phyloP scores from a whole-genome alignment of 2,329 filamentous ascomycete species.

The Penicillium glabrum region DNA sequence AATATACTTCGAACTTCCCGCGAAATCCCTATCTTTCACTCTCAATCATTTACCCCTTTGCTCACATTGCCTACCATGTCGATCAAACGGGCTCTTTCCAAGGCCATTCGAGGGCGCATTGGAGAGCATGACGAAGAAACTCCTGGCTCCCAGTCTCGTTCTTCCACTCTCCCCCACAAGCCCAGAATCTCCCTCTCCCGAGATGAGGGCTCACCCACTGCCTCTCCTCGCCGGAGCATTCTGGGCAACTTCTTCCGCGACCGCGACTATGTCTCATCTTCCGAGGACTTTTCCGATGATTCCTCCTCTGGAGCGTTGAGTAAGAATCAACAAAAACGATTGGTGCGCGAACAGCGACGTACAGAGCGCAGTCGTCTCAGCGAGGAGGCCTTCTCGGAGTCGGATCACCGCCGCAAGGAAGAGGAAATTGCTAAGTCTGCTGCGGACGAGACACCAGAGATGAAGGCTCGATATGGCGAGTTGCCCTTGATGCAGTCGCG shows the following conservation, averaged over 20 bases:
- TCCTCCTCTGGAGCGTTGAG: conserved; percentile 38
- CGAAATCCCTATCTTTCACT: neutral
- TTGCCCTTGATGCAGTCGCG: conserved; percentile 60
- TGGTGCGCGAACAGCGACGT: conserved; percentile 41
- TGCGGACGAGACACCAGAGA: conserved; percentile 58
- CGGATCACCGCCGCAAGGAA: conserved; percentile 42
- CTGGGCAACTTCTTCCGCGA: conserved; percentile 43
- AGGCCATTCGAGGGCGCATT: conserved; percentile 33
- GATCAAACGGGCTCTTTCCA: conserved; percentile 46
- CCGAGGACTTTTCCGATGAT: conserved; percentile 44
- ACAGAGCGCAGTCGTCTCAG: conserved; percentile 42
- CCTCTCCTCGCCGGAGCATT: conserved; percentile 41
- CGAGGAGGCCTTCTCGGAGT: conserved; percentile 44
- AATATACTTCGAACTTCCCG: neutral
- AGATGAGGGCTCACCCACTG: conserved; percentile 19
- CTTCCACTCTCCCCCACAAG: conserved; percentile 16
- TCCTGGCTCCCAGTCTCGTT: conserved; percentile 21
- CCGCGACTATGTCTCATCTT: conserved; percentile 43
- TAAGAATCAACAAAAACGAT: conserved; percentile 48
- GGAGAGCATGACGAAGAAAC: conserved; percentile 27
- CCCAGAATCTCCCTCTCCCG: conserved; percentile 15
- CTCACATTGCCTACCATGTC: conserved; percentile 42
- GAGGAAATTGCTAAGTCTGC: conserved; percentile 48
- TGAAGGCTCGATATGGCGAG: conserved; percentile 59
- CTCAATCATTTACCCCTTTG: neutral